Conservation (phyloP, 73 alveolate species). For the Paramecium sonneborni region DNA sequence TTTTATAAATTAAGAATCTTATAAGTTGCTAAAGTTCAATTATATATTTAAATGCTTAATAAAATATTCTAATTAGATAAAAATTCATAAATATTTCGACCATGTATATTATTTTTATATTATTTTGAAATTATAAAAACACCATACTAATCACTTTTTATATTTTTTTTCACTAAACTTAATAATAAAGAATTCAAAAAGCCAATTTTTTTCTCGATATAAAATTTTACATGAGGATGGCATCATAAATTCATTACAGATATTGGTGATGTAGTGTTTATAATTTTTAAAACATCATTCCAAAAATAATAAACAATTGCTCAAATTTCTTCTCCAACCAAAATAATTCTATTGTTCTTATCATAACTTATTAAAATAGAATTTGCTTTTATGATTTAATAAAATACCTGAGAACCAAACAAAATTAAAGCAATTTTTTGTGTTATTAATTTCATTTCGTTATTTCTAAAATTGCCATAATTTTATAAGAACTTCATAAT, state of each 20-base stretch:
- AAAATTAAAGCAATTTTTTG: too few species aligned
- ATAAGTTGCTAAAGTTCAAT: not conserved
- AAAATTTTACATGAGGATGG: not conserved
- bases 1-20: not conserved
- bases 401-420: too few species aligned
- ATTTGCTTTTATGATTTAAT: too few species aligned
- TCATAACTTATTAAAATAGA: not conserved
- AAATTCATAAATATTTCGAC: not conserved
- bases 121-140: not conserved
- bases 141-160: not conserved
- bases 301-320: not conserved
- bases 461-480: not conserved
- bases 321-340: not conserved
- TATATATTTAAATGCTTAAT: not conserved
- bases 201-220: not conserved
- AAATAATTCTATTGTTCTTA: not conserved
- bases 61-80: not conserved
- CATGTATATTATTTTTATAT: not conserved
- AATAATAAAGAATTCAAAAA: slow-evolving; percentile 8
- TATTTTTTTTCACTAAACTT: not conserved
- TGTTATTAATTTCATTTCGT: not conserved
- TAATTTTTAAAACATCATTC: not conserved
- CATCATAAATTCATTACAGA: not conserved
- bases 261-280: not conserved
- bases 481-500: not conserved